Percentiles rank a stretch among this genome's conserved stretches.
phyloP scores from a whole-genome alignment of 805 yeast species.

The Zygosaccharomyces siamensis region DNA sequence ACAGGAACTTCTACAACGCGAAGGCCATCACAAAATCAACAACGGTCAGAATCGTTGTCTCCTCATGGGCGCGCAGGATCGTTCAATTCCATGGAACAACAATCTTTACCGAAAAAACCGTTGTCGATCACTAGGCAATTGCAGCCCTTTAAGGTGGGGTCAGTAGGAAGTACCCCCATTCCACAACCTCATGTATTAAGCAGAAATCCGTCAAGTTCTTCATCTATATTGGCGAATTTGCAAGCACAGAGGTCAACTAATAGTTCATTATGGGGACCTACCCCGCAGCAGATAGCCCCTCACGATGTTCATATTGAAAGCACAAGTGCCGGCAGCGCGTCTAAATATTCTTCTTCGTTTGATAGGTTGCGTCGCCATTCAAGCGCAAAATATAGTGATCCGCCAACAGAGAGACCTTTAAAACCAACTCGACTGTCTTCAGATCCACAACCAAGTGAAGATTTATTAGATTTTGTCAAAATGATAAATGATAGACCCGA shows the following conservation, averaged over 20 bases:
- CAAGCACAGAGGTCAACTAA: conserved; percentile 40
- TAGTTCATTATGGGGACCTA: conserved; percentile 32
- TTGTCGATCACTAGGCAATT: conserved; percentile 25
- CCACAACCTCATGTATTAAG: conserved; percentile 32
- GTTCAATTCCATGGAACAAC: conserved; percentile 15
- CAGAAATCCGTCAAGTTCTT: conserved; percentile 43
- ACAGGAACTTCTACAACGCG: conserved; percentile 7
- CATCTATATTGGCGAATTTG: conserved; percentile 40
- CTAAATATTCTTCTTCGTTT: conserved; percentile 67
- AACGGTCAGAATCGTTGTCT: conserved; percentile 23
- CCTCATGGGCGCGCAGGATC: conserved; percentile 24
- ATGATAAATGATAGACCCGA: conserved; percentile 64
- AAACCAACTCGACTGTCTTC: conserved; percentile 28
- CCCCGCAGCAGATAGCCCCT: conserved; percentile 14
- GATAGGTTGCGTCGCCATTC: conserved; percentile 60
- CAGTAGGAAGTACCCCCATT: conserved; percentile 30
- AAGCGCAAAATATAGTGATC: conserved; percentile 35
- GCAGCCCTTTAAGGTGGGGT: conserved; percentile 38
- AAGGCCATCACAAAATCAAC: conserved; percentile 13
- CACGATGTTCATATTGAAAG: conserved; percentile 23
- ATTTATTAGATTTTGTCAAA: conserved; percentile 63
- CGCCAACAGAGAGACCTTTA: conserved; percentile 25
- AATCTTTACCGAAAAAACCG: conserved; percentile 21
- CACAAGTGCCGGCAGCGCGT: conserved; percentile 41
- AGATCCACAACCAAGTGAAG: conserved; percentile 33